Percentiles rank a stretch among this genome's conserved stretches.
These are phyloP conservation scores for Phalaenopsis hybrid DNA, from an alignment of 116 monocot species.

Conservation along the genomic window DNA sequence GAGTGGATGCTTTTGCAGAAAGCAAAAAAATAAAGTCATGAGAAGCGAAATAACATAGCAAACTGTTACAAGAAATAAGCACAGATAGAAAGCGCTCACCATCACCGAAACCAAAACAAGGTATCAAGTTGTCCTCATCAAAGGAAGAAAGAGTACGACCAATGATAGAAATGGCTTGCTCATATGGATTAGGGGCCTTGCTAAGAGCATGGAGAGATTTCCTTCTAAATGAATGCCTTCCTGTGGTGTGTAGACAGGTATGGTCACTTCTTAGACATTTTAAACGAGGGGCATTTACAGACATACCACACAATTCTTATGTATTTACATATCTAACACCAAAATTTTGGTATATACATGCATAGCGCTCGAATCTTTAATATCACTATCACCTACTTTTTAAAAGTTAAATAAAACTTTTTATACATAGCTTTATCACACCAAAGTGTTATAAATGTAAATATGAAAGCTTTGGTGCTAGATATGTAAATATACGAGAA, in stretches of 20 bases:
- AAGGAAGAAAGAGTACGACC: conserved; percentile 85
- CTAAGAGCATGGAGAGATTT: conserved; percentile 82
- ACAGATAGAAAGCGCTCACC: not conserved
- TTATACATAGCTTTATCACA: too few species aligned
- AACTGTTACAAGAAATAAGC: not conserved
- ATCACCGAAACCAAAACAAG: conserved; percentile 78
- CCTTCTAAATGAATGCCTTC: conserved; percentile 66
- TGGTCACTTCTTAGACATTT: not conserved
- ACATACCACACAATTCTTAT: too few species aligned
- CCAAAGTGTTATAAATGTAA: too few species aligned
- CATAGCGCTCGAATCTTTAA: too few species aligned
- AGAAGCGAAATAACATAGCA: not conserved
- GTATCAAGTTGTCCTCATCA: conserved; percentile 92
- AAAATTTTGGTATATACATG: too few species aligned
- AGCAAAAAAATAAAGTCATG: not conserved
- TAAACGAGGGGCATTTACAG: too few species aligned
- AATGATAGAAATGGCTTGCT: conserved; percentile 97
- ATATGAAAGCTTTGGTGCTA: too few species aligned
- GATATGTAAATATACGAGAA: too few species aligned
- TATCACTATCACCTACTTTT: too few species aligned
- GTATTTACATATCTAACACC: too few species aligned
- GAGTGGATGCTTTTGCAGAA: conserved; percentile 47
- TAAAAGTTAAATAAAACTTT: too few species aligned
- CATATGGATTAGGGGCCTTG: conserved; percentile 65
- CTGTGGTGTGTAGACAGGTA: conserved; percentile 18